These are phyloP conservation scores for Cystobasidium sp. DNA, from an alignment of 1,284 basidiomycete species.

Conservation along the genomic window DNA sequence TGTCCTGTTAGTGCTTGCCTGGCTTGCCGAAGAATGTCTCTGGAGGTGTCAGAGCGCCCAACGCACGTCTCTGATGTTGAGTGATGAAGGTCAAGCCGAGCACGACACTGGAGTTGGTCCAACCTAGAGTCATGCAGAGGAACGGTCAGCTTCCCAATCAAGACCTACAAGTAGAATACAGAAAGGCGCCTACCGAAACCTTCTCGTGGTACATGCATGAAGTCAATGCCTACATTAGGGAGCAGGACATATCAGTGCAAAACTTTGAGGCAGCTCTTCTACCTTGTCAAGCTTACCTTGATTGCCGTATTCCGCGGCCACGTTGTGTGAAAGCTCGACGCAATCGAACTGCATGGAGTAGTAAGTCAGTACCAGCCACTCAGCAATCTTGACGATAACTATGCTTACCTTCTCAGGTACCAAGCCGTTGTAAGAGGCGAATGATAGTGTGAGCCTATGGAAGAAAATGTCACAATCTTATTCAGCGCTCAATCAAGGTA, in stretches of 20 bases:
- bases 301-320: slow-evolving; percentile 98
- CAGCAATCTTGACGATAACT: slow-evolving; percentile 29
- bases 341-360: slow-evolving; percentile 74
- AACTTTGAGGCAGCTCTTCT: not conserved
- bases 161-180: slow-evolving; percentile 10
- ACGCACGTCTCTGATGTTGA: slow-evolving; percentile 88
- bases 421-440: slow-evolving; percentile 79
- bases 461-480: not conserved
- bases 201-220: slow-evolving; percentile 68
- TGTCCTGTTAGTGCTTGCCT: not conserved
- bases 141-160: not conserved
- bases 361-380: slow-evolving; percentile 52
- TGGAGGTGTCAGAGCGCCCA: slow-evolving; percentile 87
- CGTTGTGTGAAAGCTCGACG: slow-evolving; percentile 89
- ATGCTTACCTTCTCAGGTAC: slow-evolving; percentile 79
- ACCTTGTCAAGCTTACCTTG: slow-evolving; percentile 71
- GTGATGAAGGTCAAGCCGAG: slow-evolving; percentile 93
- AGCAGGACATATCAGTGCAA: not conserved
- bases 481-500: not conserved
- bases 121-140: slow-evolving; percentile 10
- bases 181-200: slow-evolving; percentile 82
- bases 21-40: slow-evolving; percentile 73
- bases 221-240: slow-evolving; percentile 15
- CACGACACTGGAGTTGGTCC: slow-evolving; percentile 77
- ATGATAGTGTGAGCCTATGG: slow-evolving; percentile 70